Evolutionary conservation across 164 flowering plant species (phyloP).

Genomic region (Kalanchoe fedtschenkoi): DNA sequence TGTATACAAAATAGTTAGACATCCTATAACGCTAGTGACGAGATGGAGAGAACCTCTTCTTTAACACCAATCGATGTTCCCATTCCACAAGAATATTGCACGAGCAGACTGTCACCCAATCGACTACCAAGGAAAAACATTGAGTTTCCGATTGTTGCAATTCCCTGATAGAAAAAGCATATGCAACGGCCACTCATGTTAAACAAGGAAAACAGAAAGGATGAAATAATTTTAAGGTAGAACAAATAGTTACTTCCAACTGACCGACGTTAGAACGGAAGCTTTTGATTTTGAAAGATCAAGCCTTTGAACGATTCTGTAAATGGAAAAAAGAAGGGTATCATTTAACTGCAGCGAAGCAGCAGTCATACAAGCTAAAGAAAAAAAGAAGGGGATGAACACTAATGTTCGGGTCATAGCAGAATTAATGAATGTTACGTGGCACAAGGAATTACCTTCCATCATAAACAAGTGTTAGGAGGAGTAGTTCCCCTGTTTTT

Average conservation of each 20-base stretch:
- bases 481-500: slow-evolving; percentile 83
- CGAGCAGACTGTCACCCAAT: slow-evolving; percentile 91
- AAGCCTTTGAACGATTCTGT: slow-evolving; percentile 85
- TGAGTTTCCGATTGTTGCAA: slow-evolving; percentile 70
- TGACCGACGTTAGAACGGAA: slow-evolving; percentile 88
- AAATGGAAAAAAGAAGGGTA: slow-evolving; percentile 6
- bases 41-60: slow-evolving; percentile 52
- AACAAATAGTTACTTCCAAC: slow-evolving; percentile 15
- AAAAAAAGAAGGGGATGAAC: background rate
- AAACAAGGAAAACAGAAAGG: background rate
- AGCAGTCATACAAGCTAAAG: background rate
- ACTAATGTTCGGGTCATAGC: background rate
- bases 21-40: background rate
- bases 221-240: background rate
- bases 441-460: slow-evolving; percentile 43
- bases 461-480: slow-evolving; percentile 77
- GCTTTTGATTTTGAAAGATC: slow-evolving; percentile 92
- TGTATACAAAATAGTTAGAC: background rate
- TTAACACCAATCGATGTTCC: slow-evolving; percentile 50
- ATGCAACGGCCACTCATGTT: background rate
- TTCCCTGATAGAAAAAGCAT: slow-evolving; percentile 30
- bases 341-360: background rate
- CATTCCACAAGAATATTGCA: slow-evolving; percentile 66
- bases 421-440: background rate
- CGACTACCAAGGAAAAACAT: slow-evolving; percentile 93